Evolutionary conservation across 805 yeast genomes (phyloP).

Genomic region (Spathaspora boniae): DNA sequence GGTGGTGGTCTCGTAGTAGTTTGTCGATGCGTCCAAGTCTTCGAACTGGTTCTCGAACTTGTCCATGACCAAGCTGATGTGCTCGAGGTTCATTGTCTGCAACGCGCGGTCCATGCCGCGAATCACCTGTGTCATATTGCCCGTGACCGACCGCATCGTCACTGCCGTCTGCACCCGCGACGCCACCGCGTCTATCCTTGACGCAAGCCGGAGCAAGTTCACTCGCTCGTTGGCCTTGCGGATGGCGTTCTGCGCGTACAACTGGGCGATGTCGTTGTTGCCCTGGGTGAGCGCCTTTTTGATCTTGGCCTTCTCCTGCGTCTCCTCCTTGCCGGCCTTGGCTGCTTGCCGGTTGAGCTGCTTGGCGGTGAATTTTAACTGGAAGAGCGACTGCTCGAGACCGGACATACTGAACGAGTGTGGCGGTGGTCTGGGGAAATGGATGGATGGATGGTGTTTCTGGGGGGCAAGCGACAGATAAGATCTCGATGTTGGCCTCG

Average conservation of each 20-base stretch:
- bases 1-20: slow-evolving; percentile 89
- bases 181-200: slow-evolving; percentile 93
- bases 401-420: slow-evolving; percentile 28
- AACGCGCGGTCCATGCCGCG: slow-evolving; percentile 95
- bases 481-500: background rate
- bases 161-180: slow-evolving; percentile 96
- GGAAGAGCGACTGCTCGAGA: slow-evolving; percentile 54
- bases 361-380: slow-evolving; percentile 85
- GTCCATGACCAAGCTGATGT: slow-evolving; percentile 92
- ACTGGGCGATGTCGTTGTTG: slow-evolving; percentile 84
- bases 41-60: slow-evolving; percentile 95
- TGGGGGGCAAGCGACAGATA: slow-evolving; percentile 1
- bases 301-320: slow-evolving; percentile 78
- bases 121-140: slow-evolving; percentile 90
- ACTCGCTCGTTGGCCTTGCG: slow-evolving; percentile 85
- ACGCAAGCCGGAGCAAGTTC: slow-evolving; percentile 75
- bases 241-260: slow-evolving; percentile 94
- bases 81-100: slow-evolving; percentile 92
- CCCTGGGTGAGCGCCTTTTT: slow-evolving; percentile 87
- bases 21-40: slow-evolving; percentile 89
- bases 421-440: background rate
- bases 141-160: slow-evolving; percentile 92
- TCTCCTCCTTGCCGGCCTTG: slow-evolving; percentile 87
- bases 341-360: slow-evolving; percentile 87
- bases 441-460: background rate